Conservation (phyloP, 176 grass and related monocot genomes). For the Triticum timopheevii region DNA sequence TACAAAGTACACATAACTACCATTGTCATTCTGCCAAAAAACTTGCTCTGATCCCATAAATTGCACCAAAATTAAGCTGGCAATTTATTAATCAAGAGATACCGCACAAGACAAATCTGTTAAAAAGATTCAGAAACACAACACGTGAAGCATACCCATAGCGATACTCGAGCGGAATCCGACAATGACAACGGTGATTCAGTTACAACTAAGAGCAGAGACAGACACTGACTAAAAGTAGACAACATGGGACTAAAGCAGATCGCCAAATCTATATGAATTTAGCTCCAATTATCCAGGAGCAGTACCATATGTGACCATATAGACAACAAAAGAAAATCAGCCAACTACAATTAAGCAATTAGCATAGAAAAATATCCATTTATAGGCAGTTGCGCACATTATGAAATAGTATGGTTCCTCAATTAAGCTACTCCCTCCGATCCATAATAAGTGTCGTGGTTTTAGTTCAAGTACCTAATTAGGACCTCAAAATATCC, state of each 20-base stretch:
- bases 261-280: background rate
- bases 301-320: too few species aligned
- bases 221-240: background rate
- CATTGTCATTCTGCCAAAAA: background rate
- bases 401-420: background rate
- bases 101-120: background rate
- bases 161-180: too few species aligned
- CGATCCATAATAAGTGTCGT: too few species aligned
- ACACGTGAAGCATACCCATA: background rate
- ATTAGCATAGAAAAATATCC: too few species aligned
- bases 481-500: background rate
- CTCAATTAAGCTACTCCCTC: background rate
- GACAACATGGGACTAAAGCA: background rate
- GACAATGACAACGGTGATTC: background rate
- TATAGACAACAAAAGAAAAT: too few species aligned
- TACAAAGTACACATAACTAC: background rate
- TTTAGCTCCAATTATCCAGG: background rate
- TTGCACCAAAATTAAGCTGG: background rate
- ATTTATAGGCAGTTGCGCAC: background rate
- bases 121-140: background rate
- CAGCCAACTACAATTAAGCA: too few species aligned
- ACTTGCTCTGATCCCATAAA: background rate
- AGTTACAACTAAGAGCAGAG: background rate
- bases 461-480: background rate
- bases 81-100: background rate